Evolutionary conservation across 805 yeast genomes (phyloP).

Genomic region (Ogataea salicorniae): DNA sequence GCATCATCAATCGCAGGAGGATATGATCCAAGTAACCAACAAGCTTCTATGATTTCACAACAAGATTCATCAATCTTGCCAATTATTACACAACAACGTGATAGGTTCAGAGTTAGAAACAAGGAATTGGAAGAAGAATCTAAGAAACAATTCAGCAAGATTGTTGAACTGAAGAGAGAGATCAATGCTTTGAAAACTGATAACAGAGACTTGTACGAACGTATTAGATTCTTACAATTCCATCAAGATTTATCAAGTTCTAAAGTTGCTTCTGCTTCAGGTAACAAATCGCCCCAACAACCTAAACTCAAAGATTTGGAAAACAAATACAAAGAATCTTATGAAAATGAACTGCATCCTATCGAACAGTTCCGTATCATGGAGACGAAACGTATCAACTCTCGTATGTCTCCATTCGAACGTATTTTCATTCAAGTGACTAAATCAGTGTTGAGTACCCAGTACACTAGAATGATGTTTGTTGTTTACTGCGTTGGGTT

Average conservation of each 20-base stretch:
- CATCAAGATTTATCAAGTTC: constrained; percentile 29
- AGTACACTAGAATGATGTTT: constrained; percentile 66
- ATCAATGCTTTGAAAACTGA: constrained; percentile 61
- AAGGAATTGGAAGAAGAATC: constrained; percentile 80
- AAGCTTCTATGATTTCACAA: constrained; percentile 1
- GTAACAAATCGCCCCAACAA: constrained; percentile 2
- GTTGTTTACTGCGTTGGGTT: constrained; percentile 68
- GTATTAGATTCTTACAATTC: constrained; percentile 61
- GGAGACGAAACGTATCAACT: constrained; percentile 70
- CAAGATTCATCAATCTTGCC: constrained; percentile 23
- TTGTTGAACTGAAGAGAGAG: constrained; percentile 61
- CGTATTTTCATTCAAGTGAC: constrained; percentile 70
- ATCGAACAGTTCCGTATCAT: constrained; percentile 73
- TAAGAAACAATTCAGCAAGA: constrained; percentile 48
- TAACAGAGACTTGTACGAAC: constrained; percentile 74
- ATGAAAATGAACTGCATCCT: constrained; percentile 78
- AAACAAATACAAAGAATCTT: constrained; percentile 52
- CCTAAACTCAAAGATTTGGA: constrained; percentile 38
- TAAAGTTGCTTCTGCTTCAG: no score
- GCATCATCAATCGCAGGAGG: constrained; percentile 49
- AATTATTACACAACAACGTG: constrained; percentile 83
- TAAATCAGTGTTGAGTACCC: constrained; percentile 68
- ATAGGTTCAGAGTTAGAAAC: constrained; percentile 79
- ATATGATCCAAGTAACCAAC: constrained; percentile 9
- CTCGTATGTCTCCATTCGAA: constrained; percentile 72